Base-by-base conservation (phyloP, 768 basidiomycete genomes). In the Goffeauzyma gilvescens region DNA sequence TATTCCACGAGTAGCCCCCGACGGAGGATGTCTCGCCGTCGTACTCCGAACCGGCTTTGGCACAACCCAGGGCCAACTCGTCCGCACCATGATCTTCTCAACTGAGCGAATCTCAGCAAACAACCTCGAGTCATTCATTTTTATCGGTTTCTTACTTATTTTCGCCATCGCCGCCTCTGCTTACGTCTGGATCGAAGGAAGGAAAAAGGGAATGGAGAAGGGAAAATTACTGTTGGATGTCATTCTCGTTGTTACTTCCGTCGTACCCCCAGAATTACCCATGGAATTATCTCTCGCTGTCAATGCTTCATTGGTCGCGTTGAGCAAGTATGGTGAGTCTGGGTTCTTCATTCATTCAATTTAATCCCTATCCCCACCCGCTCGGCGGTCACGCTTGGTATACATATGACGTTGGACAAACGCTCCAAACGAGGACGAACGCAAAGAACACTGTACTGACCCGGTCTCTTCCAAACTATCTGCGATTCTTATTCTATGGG, bases 171-270 rank as follows among this genome's bases (percentile, higher is more conserved):
- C 90, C 24, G 93, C 93, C 0, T 84, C 81, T 56, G 90, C 87
- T 73, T 96, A 98, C 67, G 93, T 96, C 20, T 96, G 93, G 93
- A 73, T 79, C 23, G 85, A 87, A 69, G 90, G 86, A 79, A 79
- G 95, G 35, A 87, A 93, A 61, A 71, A 86, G 45, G 78, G 82
- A 26, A 69, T 93, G 59, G 87, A 89, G 63, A 93, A 93, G 67
- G 83, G 80, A 18, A 98, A 98, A 65, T 69, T 98, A 3, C 66
- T 98, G 4, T 72, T 96, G 33, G 90, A 98, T 58, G 96, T 93
- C 58, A 76, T 98, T 41, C 69, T 96, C 27, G 95, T 96, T 58
- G 78, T 96, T 52, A 98, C 93, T 7, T 87, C 83, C 47, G 93
- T 96, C 28, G 93, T 96, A 0, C 93, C 93, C 7, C 90, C 93